Conservation (phyloP, 2,329 filamentous ascomycete species). For the Cytospora schulzeri region DNA sequence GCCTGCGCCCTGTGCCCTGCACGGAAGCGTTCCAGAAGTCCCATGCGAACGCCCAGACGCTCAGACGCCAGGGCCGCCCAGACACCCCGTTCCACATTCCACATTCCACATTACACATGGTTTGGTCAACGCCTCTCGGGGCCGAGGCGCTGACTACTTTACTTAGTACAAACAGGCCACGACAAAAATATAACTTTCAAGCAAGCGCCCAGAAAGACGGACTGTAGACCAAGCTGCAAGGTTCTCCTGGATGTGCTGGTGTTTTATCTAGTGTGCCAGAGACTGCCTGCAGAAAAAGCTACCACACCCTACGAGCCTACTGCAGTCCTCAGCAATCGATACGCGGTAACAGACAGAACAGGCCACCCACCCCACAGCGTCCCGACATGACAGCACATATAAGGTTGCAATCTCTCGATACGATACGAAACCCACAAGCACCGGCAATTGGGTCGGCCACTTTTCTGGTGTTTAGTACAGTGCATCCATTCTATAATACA, state of each 20-base stretch:
- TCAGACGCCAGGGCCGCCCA: too few relatives aligned
- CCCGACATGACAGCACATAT: neutral
- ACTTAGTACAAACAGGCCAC: too few relatives aligned
- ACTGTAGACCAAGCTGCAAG: neutral
- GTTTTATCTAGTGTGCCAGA: neutral
- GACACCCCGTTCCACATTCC: too few relatives aligned
- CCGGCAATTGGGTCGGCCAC: neutral
- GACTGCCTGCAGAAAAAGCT: neutral
- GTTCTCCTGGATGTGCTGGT: neutral
- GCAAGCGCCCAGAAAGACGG: neutral
- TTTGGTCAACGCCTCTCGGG: neutral
- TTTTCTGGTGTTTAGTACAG: neutral
- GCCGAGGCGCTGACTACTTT: too few relatives aligned
- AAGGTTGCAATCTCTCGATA: conserved; percentile 26
- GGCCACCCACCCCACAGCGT: neutral
- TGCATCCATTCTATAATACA: neutral
- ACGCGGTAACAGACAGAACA: neutral
- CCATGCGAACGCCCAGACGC: neutral
- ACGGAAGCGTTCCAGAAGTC: neutral
- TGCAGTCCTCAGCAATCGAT: neutral
- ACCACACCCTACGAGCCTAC: neutral
- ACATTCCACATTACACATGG: neutral
- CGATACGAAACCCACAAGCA: conserved; percentile 19
- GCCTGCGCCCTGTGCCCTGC: neutral
- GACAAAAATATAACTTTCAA: neutral